Base-by-base conservation (phyloP, 768 basidiomycete genomes). In the Lactarius sanguifluus region DNA sequence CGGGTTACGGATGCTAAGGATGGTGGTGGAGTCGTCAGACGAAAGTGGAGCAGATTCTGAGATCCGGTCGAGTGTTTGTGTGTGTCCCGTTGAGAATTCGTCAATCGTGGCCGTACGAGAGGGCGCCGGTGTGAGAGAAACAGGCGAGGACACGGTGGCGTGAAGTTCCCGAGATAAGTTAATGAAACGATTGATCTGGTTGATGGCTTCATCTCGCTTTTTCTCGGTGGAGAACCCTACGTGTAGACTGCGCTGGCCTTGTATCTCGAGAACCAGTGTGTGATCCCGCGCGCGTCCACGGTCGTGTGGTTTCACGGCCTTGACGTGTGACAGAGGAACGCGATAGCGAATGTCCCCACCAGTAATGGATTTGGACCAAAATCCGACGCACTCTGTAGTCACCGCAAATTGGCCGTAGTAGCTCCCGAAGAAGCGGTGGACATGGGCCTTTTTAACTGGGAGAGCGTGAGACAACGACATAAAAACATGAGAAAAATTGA, bases 361-460 rank as follows among this genome's bases (percentile, higher is more conserved):
- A 9, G 70, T 34, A 23, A 65, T 20, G 23, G 68, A 64, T 25
- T 71, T 70, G 7, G 63, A 70, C 67, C 63, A 66, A 55, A 71
- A 71, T 12, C 70, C 70, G 25, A 66, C 55, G 32, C 16, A 57
- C 20, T 71, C 70, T 2, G 43, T 23, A 32, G 23, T 71, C 25
- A 71, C 63, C 2, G 62, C 68, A n/a, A 71, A 9, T 20, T n/a
- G 62, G 28, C 70, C 70, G 2, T 16, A 59, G 36, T 66, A 66
- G 16, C 41, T 47, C n/a, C 61, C 61, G 36, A 69, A 45, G 18
- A 34, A 43, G 45, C 70, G 70, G 25, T 65, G 60, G 30, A 70
- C 57, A 10, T 65, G 36, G 30, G 67, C 64, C 40, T 65, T 70
- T 15, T 18, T 18, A 28, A 65, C 69, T 70, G 30, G 59, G 30